These are phyloP conservation scores for Paramarasmius palmivorus DNA, from an alignment of 1,284 basidiomycete genomes.

Conservation along the genomic window DNA sequence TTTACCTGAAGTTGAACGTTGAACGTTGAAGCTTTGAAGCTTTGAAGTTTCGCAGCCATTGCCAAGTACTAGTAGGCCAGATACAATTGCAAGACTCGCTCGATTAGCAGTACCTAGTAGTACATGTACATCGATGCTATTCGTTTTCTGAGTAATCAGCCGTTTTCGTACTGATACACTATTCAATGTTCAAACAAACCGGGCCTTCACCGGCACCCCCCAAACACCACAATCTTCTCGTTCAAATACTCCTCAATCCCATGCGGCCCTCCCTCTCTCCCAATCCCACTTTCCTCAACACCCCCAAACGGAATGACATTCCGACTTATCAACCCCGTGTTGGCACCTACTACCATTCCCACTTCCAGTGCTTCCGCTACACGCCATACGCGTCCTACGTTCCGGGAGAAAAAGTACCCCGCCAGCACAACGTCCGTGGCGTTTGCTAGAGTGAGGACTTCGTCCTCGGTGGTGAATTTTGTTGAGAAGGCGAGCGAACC, in stretches of 20 bases:
- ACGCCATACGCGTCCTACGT: constrained; percentile 90
- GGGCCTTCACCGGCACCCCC: no score
- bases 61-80: no score
- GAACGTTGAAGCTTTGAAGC: no score
- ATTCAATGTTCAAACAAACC: no score
- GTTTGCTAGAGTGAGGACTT: constrained; percentile 89
- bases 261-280: constrained; percentile 71
- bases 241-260: constrained; percentile 87
- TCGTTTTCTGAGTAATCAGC: no score
- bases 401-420: constrained; percentile 91
- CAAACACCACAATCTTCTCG: constrained; percentile 79
- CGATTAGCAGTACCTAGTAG: no score
- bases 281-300: constrained; percentile 84
- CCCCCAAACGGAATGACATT: constrained; percentile 93
- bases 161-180: no score
- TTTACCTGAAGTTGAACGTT: no score
- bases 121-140: no score
- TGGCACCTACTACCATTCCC: constrained; percentile 94
- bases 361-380: constrained; percentile 98
- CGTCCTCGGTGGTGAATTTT: constrained; percentile 91
- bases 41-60: no score
- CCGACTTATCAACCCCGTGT: constrained; percentile 83
- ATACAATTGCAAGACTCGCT: no score
- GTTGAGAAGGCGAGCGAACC: constrained; percentile 79
- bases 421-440: constrained; percentile 85